A percentile compares a stretch with the other conserved stretches of the same genome.
Conservation (phyloP, 768 basidiomycete genomes). For the Xerocomellus dryophilus region DNA sequence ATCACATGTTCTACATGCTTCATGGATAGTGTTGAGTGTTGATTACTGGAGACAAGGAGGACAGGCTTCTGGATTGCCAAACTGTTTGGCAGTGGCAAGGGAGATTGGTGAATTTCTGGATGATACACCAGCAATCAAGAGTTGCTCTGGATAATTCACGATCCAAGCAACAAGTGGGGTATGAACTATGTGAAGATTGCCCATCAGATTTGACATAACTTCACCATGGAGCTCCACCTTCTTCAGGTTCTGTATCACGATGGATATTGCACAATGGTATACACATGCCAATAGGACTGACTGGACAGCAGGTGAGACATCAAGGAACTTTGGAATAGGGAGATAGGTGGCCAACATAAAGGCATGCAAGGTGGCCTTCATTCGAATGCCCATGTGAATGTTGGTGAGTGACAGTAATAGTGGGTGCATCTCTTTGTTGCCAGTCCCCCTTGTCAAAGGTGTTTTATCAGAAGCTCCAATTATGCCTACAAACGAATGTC, state of each 20-base stretch:
- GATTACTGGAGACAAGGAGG: not conserved
- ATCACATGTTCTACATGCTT: not conserved
- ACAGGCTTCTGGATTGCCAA: not conserved
- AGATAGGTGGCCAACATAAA: slow-evolving; percentile 30
- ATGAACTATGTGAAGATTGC: not conserved
- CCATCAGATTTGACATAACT: slow-evolving; percentile 26
- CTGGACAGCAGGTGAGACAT: slow-evolving; percentile 17
- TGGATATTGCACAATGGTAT: slow-evolving; percentile 30
- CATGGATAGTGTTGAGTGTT: not conserved
- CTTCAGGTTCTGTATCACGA: slow-evolving; percentile 30
- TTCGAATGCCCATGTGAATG: slow-evolving; percentile 26
- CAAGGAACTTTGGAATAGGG: slow-evolving; percentile 30
- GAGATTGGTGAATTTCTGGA: not conserved
- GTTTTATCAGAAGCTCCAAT: no score
- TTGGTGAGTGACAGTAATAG: slow-evolving; percentile 33
- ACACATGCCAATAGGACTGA: slow-evolving; percentile 28
- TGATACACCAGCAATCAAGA: not conserved
- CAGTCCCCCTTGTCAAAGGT: no score
- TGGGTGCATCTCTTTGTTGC: slow-evolving; percentile 27
- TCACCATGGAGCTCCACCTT: slow-evolving; percentile 23
- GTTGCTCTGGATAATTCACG: not conserved
- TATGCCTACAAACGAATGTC: no score
- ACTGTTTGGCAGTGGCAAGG: not conserved
- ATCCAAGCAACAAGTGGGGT: slow-evolving; percentile 5
- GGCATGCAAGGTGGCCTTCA: slow-evolving; percentile 31